Percentiles rank a stretch among this genome's conserved stretches.
Evolutionary conservation across 2,329 filamentous ascomycete genomes (phyloP).

Genomic region (Sphaerostilbella broomeana): DNA sequence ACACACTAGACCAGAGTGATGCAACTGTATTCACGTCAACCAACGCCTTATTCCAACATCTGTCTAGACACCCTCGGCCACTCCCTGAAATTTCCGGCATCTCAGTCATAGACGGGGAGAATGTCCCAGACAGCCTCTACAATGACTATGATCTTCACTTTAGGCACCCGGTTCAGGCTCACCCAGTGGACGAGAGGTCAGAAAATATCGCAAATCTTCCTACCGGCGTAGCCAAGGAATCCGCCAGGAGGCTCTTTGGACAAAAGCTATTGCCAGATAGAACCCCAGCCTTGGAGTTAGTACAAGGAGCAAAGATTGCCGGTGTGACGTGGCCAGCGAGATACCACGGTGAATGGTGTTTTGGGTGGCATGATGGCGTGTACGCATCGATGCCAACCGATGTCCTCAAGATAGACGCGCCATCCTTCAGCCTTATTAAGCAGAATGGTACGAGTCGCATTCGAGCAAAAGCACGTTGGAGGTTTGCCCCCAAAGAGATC

Average conservation of each 20-base stretch:
- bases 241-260: slow-evolving; percentile 41
- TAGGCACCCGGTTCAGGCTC: slow-evolving; percentile 31
- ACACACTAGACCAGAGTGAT: slow-evolving; percentile 47
- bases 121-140: slow-evolving; percentile 32
- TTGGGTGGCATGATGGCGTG: slow-evolving; percentile 50
- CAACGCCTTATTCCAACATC: slow-evolving; percentile 45
- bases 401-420: slow-evolving; percentile 41
- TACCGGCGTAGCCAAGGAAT: slow-evolving; percentile 39
- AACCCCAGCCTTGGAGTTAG: slow-evolving; percentile 40
- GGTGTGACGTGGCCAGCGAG: slow-evolving; percentile 45
- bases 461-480: slow-evolving; percentile 46
- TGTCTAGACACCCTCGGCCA: slow-evolving; percentile 48
- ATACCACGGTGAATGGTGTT: slow-evolving; percentile 50
- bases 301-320: slow-evolving; percentile 42
- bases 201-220: slow-evolving; percentile 37
- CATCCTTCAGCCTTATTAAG: slow-evolving; percentile 39
- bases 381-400: slow-evolving; percentile 45
- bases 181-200: slow-evolving; percentile 36
- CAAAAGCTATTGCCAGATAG: slow-evolving; percentile 40
- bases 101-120: slow-evolving; percentile 39
- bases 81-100: slow-evolving; percentile 44
- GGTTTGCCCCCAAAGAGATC: slow-evolving; percentile 41
- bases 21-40: slow-evolving; percentile 51
- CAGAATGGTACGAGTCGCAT: slow-evolving; percentile 41
- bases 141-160: slow-evolving; percentile 52